phyloP scores from a whole-genome alignment of 805 yeast species.

The Ascoidea rubescens region DNA sequence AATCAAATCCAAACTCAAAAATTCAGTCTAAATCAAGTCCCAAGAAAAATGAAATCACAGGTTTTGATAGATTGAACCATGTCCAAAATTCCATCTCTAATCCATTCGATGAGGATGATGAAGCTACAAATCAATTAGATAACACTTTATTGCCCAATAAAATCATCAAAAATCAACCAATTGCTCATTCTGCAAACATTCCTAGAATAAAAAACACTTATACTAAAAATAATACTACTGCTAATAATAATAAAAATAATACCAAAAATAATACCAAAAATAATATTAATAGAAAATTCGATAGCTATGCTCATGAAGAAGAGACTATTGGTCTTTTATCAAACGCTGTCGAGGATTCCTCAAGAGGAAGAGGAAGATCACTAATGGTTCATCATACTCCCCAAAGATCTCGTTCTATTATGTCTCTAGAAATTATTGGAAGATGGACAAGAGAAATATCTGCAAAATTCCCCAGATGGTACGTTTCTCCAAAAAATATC shows the following conservation, averaged over 20 bases:
- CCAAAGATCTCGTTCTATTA: constrained; percentile 12
- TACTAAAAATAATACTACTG: too few species aligned
- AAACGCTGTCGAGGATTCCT: neutral
- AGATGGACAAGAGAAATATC: constrained; percentile 14
- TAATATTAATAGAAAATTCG: neutral
- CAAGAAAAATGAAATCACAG: neutral
- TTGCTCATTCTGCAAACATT: neutral
- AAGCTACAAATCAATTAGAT: neutral
- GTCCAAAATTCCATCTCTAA: neutral
- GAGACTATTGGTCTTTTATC: neutral
- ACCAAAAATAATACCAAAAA: too few species aligned
- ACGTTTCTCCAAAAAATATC: constrained; percentile 10
- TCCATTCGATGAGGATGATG: neutral
- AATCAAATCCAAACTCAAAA: neutral
- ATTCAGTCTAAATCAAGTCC: neutral
- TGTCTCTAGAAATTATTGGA: constrained; percentile 13
- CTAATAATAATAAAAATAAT: too few species aligned
- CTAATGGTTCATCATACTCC: neutral
- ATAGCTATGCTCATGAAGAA: neutral
- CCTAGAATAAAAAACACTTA: neutral
- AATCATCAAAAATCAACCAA: neutral
- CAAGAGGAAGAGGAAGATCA: neutral
- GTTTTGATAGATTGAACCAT: neutral
- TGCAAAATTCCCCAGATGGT: constrained; percentile 16
- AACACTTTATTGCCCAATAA: neutral